Evolutionary conservation across 495 filamentous ascomycete genomes (phyloP), one percentile per base, ranked within the genome.

Genomic region (Tuber magnatum): DNA sequence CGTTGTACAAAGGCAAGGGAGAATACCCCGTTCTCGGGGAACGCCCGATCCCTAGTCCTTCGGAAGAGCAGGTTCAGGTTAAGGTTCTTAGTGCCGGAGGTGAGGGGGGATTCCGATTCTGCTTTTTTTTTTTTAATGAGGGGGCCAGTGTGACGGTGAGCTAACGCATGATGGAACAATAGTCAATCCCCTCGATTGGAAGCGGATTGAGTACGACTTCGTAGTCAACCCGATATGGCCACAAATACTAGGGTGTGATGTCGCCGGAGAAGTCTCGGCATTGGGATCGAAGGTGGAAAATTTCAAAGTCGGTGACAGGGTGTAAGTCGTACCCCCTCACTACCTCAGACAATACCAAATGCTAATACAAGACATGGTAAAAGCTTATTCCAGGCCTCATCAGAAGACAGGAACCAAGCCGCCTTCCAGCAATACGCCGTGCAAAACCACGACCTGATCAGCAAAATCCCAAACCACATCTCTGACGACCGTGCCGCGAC

Each of bases 41-140:
- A 16, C 32, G 22, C 3, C 72, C 32, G 0, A 65, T 73, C 20
- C 72, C 72, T 0, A 38, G 24, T 4, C 51, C 48, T 22, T 28
- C 10, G 48, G 22, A 73, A 2, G 38, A 42, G 32, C 35, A 73
- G 32, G 72, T 68, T 39, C 51, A 40, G 48, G 72, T 68, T 8
- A 73, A 68, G 5, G 35, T 68, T 65, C 48, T 73, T n/a, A 73
- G 72, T 24, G 72, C 72, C 24, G 72, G 72, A 61, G 71, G 71
- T 68, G 32, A 24, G 24, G 48, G 24, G 7, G 24, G 48, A 10
- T 0, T 56, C 24, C 9, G 48, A 12, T 28, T 28, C 48, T 48
- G 8, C 22, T 5, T 24, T 24, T 48, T 48, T 48, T 44, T 7
- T 43, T 43, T 14, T 43, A 48, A 22, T 48, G 44, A 22, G n/a